Conservation (phyloP, 1,284 basidiomycete species). For the Vanrija sp. region DNA sequence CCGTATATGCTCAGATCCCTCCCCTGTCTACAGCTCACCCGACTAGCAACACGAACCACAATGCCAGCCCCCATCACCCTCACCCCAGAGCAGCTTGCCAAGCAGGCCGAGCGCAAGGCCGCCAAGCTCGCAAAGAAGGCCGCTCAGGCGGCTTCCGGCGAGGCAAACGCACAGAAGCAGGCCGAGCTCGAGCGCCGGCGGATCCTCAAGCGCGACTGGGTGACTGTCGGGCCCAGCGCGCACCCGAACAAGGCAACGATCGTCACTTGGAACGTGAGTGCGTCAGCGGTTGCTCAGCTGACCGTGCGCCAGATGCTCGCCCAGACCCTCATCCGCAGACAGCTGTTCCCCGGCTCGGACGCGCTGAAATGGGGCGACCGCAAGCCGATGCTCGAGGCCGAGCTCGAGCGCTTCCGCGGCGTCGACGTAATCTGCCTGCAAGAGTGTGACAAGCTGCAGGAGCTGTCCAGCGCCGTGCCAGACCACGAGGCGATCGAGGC, state of each 20-base stretch:
- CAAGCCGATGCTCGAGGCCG: constrained; percentile 68
- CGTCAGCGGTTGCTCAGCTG: constrained; percentile 13
- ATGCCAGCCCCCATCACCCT: constrained; percentile 18
- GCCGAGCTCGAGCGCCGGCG: constrained; percentile 24
- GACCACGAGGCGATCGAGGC: constrained; percentile 57
- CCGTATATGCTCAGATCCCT: too few relatives aligned
- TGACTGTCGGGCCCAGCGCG: constrained; percentile 53
- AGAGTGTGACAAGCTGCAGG: constrained; percentile 60
- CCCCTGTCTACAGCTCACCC: too few relatives aligned
- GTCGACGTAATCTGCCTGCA: constrained; percentile 73
- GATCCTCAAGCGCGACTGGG: constrained; percentile 41
- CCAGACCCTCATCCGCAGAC: constrained; percentile 54
- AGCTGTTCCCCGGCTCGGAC: constrained; percentile 72
- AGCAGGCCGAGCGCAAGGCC: constrained; percentile 40
- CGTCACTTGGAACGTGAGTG: constrained; percentile 54
- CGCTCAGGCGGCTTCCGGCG: constrained; percentile 5
- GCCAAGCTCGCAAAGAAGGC: constrained; percentile 43
- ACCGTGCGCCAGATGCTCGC: constrained; percentile 53
- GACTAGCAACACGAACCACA: not conserved
- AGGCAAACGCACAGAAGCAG: constrained; percentile 1
- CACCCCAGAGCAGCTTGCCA: constrained; percentile 41
- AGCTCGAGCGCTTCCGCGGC: constrained; percentile 58
- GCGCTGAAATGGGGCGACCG: constrained; percentile 70
- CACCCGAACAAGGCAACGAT: constrained; percentile 67
- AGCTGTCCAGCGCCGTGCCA: constrained; percentile 58